Evolutionary conservation across 1,284 basidiomycete species (phyloP).

Genomic region (Papiliotrema terrestris): DNA sequence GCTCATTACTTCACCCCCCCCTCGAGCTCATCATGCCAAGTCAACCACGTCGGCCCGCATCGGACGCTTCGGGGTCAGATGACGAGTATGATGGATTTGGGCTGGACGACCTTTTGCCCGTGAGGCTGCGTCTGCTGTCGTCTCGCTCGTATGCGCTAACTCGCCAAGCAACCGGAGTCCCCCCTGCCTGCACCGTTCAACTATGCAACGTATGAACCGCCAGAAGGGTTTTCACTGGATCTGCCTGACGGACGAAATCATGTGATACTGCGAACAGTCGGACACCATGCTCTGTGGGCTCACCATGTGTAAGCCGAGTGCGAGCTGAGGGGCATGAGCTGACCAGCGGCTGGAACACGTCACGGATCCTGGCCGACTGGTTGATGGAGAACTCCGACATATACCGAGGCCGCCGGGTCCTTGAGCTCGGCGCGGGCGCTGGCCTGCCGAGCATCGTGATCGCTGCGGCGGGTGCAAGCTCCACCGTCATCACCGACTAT

Average conservation of each 20-base stretch:
- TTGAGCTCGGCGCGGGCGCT: conserved; percentile 92
- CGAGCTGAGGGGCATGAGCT: neutral
- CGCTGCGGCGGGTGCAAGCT: conserved; percentile 62
- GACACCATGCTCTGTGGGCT: conserved; percentile 85
- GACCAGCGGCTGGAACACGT: conserved; percentile 73
- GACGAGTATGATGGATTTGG: conserved; percentile 43
- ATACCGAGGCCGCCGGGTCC: conserved; percentile 54
- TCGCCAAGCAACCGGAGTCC: conserved; percentile 38
- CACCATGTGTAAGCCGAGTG: conserved; percentile 64
- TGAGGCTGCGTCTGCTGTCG: conserved; percentile 15
- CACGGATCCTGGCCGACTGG: conserved; percentile 68
- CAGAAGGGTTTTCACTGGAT: conserved; percentile 13
- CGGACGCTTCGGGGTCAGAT: neutral
- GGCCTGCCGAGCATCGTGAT: conserved; percentile 78
- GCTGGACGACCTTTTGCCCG: conserved; percentile 47
- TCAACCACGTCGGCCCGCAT: too few relatives aligned
- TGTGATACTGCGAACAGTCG: conserved; percentile 71
- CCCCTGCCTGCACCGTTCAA: conserved; percentile 30
- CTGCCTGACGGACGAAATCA: conserved; percentile 29
- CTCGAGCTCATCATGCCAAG: neutral
- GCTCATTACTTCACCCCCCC: neutral
- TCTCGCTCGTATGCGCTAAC: neutral
- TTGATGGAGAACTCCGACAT: conserved; percentile 54
- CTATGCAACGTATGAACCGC: conserved; percentile 43
- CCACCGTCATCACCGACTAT: conserved; percentile 79